phyloP scores from a whole-genome alignment of 768 basidiomycete species.

The Tylopilus sp. region DNA sequence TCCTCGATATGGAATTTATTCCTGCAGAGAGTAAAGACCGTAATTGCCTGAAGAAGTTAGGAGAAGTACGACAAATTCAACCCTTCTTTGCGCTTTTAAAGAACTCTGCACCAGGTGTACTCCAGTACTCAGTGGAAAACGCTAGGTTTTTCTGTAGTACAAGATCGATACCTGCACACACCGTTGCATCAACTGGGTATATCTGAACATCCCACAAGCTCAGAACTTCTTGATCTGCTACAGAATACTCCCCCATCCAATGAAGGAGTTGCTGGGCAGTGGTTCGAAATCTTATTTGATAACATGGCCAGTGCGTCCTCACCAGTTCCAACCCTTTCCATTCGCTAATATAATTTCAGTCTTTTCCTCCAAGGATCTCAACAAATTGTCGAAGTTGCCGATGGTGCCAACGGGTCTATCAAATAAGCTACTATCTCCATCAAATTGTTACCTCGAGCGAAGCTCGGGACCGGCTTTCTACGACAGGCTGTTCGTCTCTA shows the following conservation, averaged over 20 bases:
- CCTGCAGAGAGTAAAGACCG: constrained; percentile 57
- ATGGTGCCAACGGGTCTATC: constrained; percentile 57
- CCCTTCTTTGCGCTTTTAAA: background rate
- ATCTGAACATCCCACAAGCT: constrained; percentile 56
- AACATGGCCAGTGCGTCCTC: constrained; percentile 48
- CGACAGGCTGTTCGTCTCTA: constrained; percentile 75
- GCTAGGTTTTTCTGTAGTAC: constrained; percentile 67
- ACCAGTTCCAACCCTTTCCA: background rate
- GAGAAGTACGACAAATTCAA: constrained; percentile 44
- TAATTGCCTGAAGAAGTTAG: constrained; percentile 53
- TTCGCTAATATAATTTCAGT: constrained; percentile 34
- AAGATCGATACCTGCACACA: constrained; percentile 45
- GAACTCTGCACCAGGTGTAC: constrained; percentile 50
- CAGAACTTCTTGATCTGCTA: constrained; percentile 53
- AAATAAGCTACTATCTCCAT: constrained; percentile 45
- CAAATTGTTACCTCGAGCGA: constrained; percentile 59
- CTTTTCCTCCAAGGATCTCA: constrained; percentile 48
- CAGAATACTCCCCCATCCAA: constrained; percentile 50
- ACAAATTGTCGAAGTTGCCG: constrained; percentile 46
- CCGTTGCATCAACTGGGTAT: constrained; percentile 60
- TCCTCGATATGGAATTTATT: constrained; percentile 63
- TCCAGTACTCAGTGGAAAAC: constrained; percentile 56
- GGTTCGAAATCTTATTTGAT: constrained; percentile 62
- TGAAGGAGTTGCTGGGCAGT: constrained; percentile 46
- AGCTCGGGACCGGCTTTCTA: constrained; percentile 53